A percentile compares a stretch with the other conserved stretches of the same genome.
Conservation (phyloP, 805 yeast genomes). For the Wickerhamiella hasegawae region DNA sequence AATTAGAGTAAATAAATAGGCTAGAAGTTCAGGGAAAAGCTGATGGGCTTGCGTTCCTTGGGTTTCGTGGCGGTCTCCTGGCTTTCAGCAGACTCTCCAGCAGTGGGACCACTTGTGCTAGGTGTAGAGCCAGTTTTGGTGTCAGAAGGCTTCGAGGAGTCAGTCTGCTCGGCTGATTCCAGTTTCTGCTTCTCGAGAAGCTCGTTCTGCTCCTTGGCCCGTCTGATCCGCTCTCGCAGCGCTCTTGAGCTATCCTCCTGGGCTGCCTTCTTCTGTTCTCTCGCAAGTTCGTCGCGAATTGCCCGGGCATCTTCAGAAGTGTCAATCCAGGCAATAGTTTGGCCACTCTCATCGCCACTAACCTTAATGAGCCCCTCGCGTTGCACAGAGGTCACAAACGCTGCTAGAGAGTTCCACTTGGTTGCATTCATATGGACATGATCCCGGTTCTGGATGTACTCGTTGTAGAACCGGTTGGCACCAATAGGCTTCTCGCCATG, state of each 20-base stretch:
- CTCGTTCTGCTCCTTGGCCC: constrained; percentile 1
- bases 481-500: constrained; percentile 74
- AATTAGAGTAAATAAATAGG: too few relatives aligned
- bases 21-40: too few relatives aligned
- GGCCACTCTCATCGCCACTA: constrained; percentile 25
- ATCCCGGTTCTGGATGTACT: constrained; percentile 62
- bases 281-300: not conserved
- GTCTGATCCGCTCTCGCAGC: constrained; percentile 2
- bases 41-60: too few relatives aligned
- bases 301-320: not conserved
- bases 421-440: constrained; percentile 91
- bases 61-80: too few relatives aligned
- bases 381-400: constrained; percentile 48
- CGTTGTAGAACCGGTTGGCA: constrained; percentile 81
- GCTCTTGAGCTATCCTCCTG: not conserved
- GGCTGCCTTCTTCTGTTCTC: not conserved
- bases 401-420: constrained; percentile 52
- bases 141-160: too few relatives aligned
- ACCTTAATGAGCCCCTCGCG: constrained; percentile 41
- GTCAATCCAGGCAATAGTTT: constrained; percentile 38
- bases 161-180: too few relatives aligned
- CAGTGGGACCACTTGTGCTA: too few relatives aligned
- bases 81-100: too few relatives aligned
- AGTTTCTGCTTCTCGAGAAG: too few relatives aligned
- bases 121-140: too few relatives aligned